Evolutionary conservation across 352 stramenopile genomes (phyloP).

Genomic region (Phytophthora lateralis): DNA sequence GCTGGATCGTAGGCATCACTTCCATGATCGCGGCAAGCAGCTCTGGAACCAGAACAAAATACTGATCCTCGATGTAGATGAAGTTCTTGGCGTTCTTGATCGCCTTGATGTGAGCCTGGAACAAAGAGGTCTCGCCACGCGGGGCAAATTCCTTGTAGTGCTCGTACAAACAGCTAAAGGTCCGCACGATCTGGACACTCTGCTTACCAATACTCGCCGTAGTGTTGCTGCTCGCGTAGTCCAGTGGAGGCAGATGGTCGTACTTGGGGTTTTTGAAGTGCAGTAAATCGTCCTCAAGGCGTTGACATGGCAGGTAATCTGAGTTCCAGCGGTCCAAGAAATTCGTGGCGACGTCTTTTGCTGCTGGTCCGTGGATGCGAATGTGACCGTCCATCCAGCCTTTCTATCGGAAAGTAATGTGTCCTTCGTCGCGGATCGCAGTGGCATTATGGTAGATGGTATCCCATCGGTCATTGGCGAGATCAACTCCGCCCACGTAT

Average conservation of each 20-base stretch:
- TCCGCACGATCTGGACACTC: slow-evolving; percentile 47
- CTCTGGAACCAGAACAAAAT: slow-evolving; percentile 41
- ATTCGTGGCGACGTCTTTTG: slow-evolving; percentile 51
- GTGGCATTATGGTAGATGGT: slow-evolving; percentile 51
- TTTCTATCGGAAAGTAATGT: slow-evolving; percentile 45
- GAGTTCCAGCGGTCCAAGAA: slow-evolving; percentile 64
- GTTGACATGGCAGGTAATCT: slow-evolving; percentile 24
- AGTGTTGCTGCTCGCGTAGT: slow-evolving; percentile 12
- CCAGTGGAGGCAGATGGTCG: slow-evolving; percentile 10
- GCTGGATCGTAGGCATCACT: slow-evolving; percentile 46
- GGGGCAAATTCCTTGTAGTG: slow-evolving; percentile 57
- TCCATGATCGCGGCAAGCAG: slow-evolving; percentile 48
- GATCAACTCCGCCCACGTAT: slow-evolving; percentile 57
- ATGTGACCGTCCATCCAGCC: slow-evolving; percentile 63
- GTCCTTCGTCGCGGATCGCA: slow-evolving; percentile 30
- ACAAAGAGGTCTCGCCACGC: slow-evolving; percentile 46
- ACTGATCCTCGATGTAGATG: slow-evolving; percentile 34
- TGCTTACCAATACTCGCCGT: slow-evolving; percentile 21
- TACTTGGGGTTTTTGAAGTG: slow-evolving; percentile 52
- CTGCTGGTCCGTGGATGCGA: slow-evolving; percentile 45
- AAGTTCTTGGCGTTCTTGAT: slow-evolving; percentile 48
- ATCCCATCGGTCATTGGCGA: slow-evolving; percentile 59
- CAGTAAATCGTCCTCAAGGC: slow-evolving; percentile 35
- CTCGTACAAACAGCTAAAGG: slow-evolving; percentile 58
- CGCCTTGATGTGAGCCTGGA: slow-evolving; percentile 46